Evolutionary conservation across 768 basidiomycete species (phyloP), one percentile per base, ranked within the genome.

Genomic region (Pisolithus albus): DNA sequence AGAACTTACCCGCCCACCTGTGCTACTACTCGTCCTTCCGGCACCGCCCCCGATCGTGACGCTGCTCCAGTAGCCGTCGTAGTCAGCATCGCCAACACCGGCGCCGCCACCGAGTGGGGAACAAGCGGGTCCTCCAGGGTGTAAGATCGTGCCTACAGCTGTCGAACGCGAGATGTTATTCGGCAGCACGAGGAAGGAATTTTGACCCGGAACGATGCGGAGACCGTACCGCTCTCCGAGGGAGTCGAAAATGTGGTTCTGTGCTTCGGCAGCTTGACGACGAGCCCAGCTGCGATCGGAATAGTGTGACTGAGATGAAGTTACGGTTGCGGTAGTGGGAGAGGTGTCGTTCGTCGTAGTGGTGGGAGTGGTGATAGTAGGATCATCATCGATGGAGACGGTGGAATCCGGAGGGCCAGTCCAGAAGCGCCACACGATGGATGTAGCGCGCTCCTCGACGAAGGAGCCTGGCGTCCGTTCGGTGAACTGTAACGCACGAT

Each of bases 241-340:
- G 58, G 84, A 86, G 64, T 91, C 90, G 61, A 89, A 92, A 56
- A 92, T 88, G 60, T 92, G 91, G 67, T 93, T 93, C 68, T 92
- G 91, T 19, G 91, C 91, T 64, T 92, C 90, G 0, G 88, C 88
- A 1, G 91, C 91, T 63, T 92, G 90, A 19, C 91, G 72, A 30
- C 85, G 77, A 0, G 89, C 91, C 91, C 91, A 93, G 51, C 80
- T 81, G 10, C 84, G 75, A 59, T 88, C 86, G 0, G 80, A 65
- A 38, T 71, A 68, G 36, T 81, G 76, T 0, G 43, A 26, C 0
- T n/a, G 7, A 9, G 30, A 30, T 30, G 30, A 30, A 13, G 30
- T n/a, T 21, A 34, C 8, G n/a, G 15, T 61, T 43, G 42, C 8
- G 4, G 43, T 4, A 23, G 43, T 4, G 10, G 43, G 15, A 30